phyloP scores from a whole-genome alignment of 192 early-diverging fungal species.

The Gonapodya sp. region DNA sequence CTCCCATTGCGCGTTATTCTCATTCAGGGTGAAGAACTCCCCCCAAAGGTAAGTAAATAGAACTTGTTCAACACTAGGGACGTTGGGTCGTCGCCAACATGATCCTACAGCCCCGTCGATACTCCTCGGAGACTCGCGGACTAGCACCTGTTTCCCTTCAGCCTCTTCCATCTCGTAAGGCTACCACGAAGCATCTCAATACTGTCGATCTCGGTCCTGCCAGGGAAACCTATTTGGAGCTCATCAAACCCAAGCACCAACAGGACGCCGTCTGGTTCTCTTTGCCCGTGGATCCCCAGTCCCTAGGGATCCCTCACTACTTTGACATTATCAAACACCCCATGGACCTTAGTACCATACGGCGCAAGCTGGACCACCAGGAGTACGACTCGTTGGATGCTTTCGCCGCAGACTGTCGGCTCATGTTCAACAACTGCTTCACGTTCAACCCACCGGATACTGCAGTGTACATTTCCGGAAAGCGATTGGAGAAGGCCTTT shows the following conservation, averaged over 20 bases:
- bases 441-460: constrained; percentile 16
- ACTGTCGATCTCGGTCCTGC: not conserved
- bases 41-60: constrained; percentile 13
- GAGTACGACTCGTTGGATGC: constrained; percentile 53
- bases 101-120: not conserved
- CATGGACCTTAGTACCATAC: constrained; percentile 81
- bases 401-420: constrained; percentile 64
- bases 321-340: constrained; percentile 71
- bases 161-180: not conserved
- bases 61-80: too few species aligned
- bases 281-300: constrained; percentile 77
- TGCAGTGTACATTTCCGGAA: constrained; percentile 59
- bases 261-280: constrained; percentile 44
- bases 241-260: not conserved
- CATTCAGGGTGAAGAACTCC: constrained; percentile 5
- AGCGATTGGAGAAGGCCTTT: constrained; percentile 65
- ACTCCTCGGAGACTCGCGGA: not conserved
- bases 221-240: not conserved
- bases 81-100: too few species aligned
- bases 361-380: constrained; percentile 52
- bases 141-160: not conserved
- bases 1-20: constrained; percentile 15
- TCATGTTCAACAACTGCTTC: constrained; percentile 83
- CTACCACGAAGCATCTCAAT: not conserved
- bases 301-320: constrained; percentile 80